Base-by-base conservation (phyloP, 192 early-diverging fungal species). In the Phycomyces blakesleeanus region DNA sequence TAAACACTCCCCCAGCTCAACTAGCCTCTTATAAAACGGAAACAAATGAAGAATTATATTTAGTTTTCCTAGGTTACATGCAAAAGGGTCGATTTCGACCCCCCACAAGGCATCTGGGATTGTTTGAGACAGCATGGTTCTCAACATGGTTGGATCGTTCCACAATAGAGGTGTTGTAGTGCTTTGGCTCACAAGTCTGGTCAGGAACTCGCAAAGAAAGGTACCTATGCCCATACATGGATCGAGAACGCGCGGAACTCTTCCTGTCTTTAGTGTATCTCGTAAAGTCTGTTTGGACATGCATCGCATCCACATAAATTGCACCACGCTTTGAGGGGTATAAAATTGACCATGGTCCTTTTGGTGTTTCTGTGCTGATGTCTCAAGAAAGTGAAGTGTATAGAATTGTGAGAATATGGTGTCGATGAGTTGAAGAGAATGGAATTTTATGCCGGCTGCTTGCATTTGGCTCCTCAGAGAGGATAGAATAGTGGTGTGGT, bases 301-400 rank as follows among this genome's bases (percentile, higher is more conserved):
- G 20, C 74, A 76, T 15, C 76, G 54, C 26, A 55, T 67, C 83
- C 83, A 85, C 83, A 85, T 85, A 21, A 85, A 85, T 5, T 71
- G 64, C 3, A 85, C 78, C 3, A 83, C 72, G n/a, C 59, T 59
- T 12, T 72, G 64, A 1, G 83, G 83, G 5, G 83, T 82, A 66
- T 85, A 85, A 38, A 79, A 85, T 57, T 85, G 83, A 9, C 81
- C 83, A 50, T 85, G 81, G 18, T 85, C 81, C n/a, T 82, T 82
- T 71, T 85, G 83, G n/a, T 85, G 79, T 24, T 78, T 69, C 42
- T 81, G 78, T 18, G 71, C 81, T 0, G 71, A 64, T 6, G 76
- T 57, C 12, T 78, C 66, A 12, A 85, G 57, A 44, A 85, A 64
- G 29, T 85, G 66, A 3, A 71, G 72, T 8, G 83, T 79, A 25